Base-by-base conservation (phyloP, 208 protist genomes). In the Porcisia deanei region DNA sequence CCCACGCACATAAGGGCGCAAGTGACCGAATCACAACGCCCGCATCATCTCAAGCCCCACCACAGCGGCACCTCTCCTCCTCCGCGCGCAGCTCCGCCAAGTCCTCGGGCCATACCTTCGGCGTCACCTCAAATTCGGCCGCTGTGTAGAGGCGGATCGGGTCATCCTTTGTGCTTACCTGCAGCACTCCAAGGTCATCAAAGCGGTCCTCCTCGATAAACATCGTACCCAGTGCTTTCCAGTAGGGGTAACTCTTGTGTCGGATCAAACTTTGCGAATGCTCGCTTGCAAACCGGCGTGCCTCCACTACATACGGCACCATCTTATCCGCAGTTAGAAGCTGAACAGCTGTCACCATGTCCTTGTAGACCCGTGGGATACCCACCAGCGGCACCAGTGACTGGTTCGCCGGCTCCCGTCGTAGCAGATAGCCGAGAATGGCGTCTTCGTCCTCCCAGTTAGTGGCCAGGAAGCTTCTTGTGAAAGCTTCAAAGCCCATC, bases 331-430 rank as follows among this genome's bases (percentile, higher is more conserved):
- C 84, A 20, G 71, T 52, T 30, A 94, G 58, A 45, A 89, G 84
- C 58, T 91, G 86, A 4, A 94, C 76, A 20, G 80, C 83, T 18
- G 85, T 87, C 22, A 89, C 86, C 30, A 95, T 74, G 61, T 97
- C 89, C 37, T 81, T 76, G 73, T 90, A 89, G 3, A 95, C 57
- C 12, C 86, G 84, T 16, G 87, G 91, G 30, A 95, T 68, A 0
- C 75, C 91, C 53, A 92, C 91, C 49, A 97, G 76, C 43, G 91
- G 78, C 1, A 90, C 89, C n/a, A 97, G 69, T 6, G 91, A 79
- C 14, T 80, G 76, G 71, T 97, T 97, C 4, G 76, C 81, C 9
- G 93, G 88, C 76, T 97, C 93, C 6, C 81, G 76, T 49, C 81
- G 69, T 20, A 94, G 60, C 41, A 97, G 79, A 78, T 87, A 92